Evolutionary conservation across 164 flowering plant genomes (phyloP).

Genomic region (Vitis cinerea): DNA sequence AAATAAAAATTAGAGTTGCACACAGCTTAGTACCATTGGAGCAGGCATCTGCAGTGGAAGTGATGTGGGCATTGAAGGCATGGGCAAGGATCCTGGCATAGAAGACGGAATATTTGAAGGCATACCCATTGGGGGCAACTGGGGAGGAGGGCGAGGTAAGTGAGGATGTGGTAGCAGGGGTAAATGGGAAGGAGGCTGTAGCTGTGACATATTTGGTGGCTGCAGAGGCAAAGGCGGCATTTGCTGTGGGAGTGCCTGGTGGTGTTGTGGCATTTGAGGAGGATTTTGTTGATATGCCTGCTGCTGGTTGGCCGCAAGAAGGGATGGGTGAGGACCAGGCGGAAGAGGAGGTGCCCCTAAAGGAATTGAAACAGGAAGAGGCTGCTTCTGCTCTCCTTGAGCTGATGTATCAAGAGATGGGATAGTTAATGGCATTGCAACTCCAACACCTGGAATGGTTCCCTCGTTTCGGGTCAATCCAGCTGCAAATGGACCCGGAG

Average conservation of each 20-base stretch:
- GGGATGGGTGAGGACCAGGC: constrained; percentile 94
- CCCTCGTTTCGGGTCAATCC: constrained; percentile 91
- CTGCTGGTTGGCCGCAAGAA: constrained; percentile 59
- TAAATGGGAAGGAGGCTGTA: constrained; percentile 78
- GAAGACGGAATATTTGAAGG: constrained; percentile 43
- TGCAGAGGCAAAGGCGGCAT: constrained; percentile 59
- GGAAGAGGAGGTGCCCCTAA: constrained; percentile 92
- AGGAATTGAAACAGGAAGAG: constrained; percentile 51
- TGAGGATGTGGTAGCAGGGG: constrained; percentile 69
- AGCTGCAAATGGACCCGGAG: constrained; percentile 82
- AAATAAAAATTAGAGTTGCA: constrained; percentile 7
- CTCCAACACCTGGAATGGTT: constrained; percentile 93
- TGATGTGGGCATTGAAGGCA: constrained; percentile 35
- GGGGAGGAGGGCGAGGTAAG: constrained; percentile 77
- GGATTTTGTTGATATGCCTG: constrained; percentile 76
- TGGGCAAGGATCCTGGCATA: constrained; percentile 57
- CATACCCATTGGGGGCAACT: constrained; percentile 55
- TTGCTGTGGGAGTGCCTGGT: constrained; percentile 59
- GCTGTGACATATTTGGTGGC: constrained; percentile 65
- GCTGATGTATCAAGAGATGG: constrained; percentile 63
- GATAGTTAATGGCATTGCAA: constrained; percentile 81
- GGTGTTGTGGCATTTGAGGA: constrained; percentile 55
- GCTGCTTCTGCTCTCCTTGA: constrained; percentile 81
- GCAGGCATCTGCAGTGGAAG: constrained; percentile 52
- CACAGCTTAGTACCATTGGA: constrained; percentile 51